Evolutionary conservation across 129 eudicot species (phyloP).

Genomic region (Chrysanthemum seticuspe): DNA sequence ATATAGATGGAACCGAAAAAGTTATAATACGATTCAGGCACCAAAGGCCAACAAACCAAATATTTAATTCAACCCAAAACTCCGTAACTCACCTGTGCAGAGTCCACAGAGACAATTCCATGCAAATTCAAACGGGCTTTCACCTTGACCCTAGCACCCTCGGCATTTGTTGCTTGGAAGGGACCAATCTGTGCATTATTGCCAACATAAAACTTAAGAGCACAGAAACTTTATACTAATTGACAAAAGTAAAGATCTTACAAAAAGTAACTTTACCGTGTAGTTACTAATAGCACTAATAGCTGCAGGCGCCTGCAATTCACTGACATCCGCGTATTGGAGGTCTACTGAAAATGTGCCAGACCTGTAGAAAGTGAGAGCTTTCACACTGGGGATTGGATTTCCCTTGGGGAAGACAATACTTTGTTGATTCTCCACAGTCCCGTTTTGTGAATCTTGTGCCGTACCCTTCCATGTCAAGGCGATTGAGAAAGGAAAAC

Average conservation of each 20-base stretch:
- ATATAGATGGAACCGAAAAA: not conserved
- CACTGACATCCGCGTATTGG: constrained; percentile 79
- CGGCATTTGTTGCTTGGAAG: constrained; percentile 73
- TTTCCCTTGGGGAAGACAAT: constrained; percentile 88
- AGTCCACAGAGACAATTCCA: constrained; percentile 83
- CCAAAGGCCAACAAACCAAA: constrained; percentile 5
- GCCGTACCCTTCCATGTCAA: constrained; percentile 79
- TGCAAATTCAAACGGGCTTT: constrained; percentile 78
- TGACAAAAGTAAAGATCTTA: not conserved
- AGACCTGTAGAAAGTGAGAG: constrained; percentile 65
- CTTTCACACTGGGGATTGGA: constrained; percentile 76
- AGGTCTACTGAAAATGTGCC: constrained; percentile 75
- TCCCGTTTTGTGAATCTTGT: constrained; percentile 58
- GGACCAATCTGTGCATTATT: constrained; percentile 77
- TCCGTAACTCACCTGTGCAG: constrained; percentile 64
- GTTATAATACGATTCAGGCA: not conserved
- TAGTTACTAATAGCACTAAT: constrained; percentile 90
- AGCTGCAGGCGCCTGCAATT: constrained; percentile 78
- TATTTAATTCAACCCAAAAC: not conserved
- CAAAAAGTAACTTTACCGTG: constrained; percentile 44
- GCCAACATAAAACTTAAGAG: not conserved
- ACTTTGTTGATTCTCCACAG: constrained; percentile 58
- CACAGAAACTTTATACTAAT: not conserved
- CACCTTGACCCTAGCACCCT: constrained; percentile 72
- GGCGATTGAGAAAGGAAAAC: constrained; percentile 79